Base-by-base conservation (phyloP, 768 basidiomycete genomes). In the Cystofilobasidium bisporidii region DNA sequence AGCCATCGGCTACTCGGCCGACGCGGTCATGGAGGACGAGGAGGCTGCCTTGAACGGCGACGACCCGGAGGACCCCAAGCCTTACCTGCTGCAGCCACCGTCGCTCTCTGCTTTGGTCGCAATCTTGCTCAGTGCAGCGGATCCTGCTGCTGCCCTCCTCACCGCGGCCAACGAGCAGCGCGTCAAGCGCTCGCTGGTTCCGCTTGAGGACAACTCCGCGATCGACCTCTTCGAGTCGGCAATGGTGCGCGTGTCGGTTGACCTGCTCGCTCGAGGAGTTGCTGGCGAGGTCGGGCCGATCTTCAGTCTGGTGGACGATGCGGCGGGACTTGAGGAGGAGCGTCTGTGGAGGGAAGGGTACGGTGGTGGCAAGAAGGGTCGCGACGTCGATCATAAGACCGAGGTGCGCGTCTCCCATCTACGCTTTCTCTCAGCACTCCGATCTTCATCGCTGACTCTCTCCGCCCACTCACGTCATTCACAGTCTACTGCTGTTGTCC, bases 51-150 rank as follows among this genome's bases (percentile, higher is more conserved):
- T 64, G 41, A 69, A 56, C 50, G n/a, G n/a, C n/a, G 36, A 41
- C 15, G 17, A 32, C 66, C 28, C 28, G 43, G 20, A 22, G 33
- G 22, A 33, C 62, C 26, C 15, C 38, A 33, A 32, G 11, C 41
- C 36, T 3, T 18, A 50, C 50, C 36, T 38, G 53, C 55, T 63
- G 38, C 40, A 67, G 43, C 78, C 20, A 77, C 82, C 84, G 17
- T 93, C 90, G 90, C 80, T 92, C 6, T 76, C 92, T 32, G 84
- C 83, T 71, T 81, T 38, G 80, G 81, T 43, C 78, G 82, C 0
- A 72, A 77, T 3, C 72, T 73, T 77, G 65, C 71, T 76, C 71
- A 20, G 73, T 79, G 69, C 78, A 81, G 63, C 78, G 79, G 41
- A 1, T 14, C 79, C 79, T 30, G 75, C 79, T 1, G 76, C 77